Percentiles rank a stretch among this genome's conserved stretches.
phyloP scores from a whole-genome alignment of 75 land plant genomes.

The Pinus albicaulis region DNA sequence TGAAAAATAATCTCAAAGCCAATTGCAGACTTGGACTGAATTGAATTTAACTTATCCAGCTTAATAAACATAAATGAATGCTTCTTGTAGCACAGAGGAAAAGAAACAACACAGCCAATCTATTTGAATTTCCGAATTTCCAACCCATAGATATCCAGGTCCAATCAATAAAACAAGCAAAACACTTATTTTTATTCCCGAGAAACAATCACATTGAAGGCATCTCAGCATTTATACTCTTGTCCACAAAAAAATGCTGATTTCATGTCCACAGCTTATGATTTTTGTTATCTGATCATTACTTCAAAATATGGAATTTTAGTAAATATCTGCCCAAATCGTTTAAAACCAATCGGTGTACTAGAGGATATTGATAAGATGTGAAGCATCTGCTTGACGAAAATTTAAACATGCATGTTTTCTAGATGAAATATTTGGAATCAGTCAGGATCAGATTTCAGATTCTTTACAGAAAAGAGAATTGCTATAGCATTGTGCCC shows the following conservation, averaged over 20 bases:
- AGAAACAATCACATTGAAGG: too few relatives aligned
- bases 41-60: background rate
- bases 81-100: too few relatives aligned
- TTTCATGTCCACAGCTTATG: background rate
- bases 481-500: too few relatives aligned
- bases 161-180: background rate
- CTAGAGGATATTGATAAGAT: background rate
- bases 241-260: background rate
- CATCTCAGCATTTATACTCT: background rate
- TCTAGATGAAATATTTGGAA: too few relatives aligned
- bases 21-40: background rate
- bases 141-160: background rate
- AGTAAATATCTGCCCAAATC: background rate
- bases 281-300: background rate
- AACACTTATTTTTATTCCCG: too few relatives aligned
- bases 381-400: too few relatives aligned
- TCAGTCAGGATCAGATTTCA: too few relatives aligned
- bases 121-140: too few relatives aligned
- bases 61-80: too few relatives aligned
- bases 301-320: background rate
- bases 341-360: background rate
- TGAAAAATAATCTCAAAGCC: background rate
- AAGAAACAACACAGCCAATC: too few relatives aligned
- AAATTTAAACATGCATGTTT: too few relatives aligned
- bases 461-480: too few relatives aligned